These are phyloP conservation scores for Kodamaea sp. DNA, from an alignment of 1,139 yeast genomes.

Conservation along the genomic window DNA sequence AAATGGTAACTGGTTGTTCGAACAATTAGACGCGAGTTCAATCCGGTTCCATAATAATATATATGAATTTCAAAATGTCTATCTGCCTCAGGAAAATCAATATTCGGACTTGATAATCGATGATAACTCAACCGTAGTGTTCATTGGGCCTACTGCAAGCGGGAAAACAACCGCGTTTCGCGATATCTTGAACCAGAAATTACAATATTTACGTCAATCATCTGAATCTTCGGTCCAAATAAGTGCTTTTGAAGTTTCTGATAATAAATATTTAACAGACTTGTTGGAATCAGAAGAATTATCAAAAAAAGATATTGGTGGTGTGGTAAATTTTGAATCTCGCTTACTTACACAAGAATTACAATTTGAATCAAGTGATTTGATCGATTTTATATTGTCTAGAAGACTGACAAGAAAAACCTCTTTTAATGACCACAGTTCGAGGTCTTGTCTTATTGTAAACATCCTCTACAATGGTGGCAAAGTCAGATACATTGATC, in stretches of 20 bases:
- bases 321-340: conserved; percentile 13
- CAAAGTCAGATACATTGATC: conserved; percentile 26
- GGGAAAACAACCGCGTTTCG: conserved; percentile 32
- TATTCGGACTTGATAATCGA: conserved; percentile 13
- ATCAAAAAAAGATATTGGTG: conserved; percentile 9
- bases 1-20: conserved; percentile 7
- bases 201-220: conserved; percentile 2
- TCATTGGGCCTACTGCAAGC: conserved; percentile 34
- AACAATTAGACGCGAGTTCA: conserved; percentile 12
- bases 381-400: conserved; percentile 18
- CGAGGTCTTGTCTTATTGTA: conserved; percentile 28
- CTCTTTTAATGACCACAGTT: conserved; percentile 20
- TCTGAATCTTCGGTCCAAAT: conserved; percentile 13
- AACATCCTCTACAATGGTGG: conserved; percentile 20
- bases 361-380: conserved; percentile 3
- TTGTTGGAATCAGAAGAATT: conserved; percentile 17
- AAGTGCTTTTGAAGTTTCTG: conserved; percentile 31
- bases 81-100: conserved; percentile 7
- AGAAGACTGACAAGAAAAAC: conserved; percentile 22
- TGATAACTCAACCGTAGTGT: conserved; percentile 18
- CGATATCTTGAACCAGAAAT: conserved; percentile 14
- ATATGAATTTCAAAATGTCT: conserved; percentile 22
- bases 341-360: conserved; percentile 13
- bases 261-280: conserved; percentile 26
- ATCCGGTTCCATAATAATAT: conserved; percentile 19